Evolutionary conservation across 2,329 filamentous ascomycete genomes (phyloP).

Genomic region (Penicillium brevicompactum): DNA sequence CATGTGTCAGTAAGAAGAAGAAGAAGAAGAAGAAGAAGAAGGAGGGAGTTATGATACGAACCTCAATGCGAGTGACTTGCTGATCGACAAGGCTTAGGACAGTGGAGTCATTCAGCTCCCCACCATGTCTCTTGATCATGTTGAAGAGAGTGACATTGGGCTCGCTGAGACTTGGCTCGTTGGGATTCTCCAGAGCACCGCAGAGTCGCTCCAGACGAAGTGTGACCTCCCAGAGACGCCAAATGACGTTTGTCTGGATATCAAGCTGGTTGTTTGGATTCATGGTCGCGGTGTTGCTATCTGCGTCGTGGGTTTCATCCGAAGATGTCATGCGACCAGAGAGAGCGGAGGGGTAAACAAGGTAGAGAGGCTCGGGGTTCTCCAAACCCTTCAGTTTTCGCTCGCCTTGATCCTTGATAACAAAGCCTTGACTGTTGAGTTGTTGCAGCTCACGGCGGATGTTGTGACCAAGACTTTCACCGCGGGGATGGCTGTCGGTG

Average conservation of each 20-base stretch:
- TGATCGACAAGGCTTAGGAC: constrained; percentile 90
- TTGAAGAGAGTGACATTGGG: constrained; percentile 85
- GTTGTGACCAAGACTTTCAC: constrained; percentile 71
- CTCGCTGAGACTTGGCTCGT: constrained; percentile 65
- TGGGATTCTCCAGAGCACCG: constrained; percentile 76
- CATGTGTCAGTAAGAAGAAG: constrained; percentile 7
- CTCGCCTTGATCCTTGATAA: constrained; percentile 95
- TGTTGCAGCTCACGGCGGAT: constrained; percentile 87
- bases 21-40: not conserved
- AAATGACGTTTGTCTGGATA: constrained; percentile 82
- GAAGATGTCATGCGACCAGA: constrained; percentile 64
- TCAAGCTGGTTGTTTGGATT: constrained; percentile 67
- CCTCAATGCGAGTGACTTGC: constrained; percentile 94
- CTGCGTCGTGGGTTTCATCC: constrained; percentile 53
- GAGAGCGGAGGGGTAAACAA: constrained; percentile 89
- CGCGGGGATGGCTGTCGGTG: constrained; percentile 70
- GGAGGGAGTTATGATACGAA: constrained; percentile 51
- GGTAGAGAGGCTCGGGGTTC: constrained; percentile 93
- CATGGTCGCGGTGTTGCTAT: constrained; percentile 55
- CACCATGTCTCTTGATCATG: constrained; percentile 68
- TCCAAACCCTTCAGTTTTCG: constrained; percentile 95
- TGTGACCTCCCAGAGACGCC: constrained; percentile 86
- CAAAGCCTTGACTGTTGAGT: constrained; percentile 87
- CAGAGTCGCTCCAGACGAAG: constrained; percentile 92
- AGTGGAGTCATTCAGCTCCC: constrained; percentile 86